Base-by-base conservation (phyloP, 1,284 basidiomycete species). In the Cutaneotrichosporon spelunceum region DNA sequence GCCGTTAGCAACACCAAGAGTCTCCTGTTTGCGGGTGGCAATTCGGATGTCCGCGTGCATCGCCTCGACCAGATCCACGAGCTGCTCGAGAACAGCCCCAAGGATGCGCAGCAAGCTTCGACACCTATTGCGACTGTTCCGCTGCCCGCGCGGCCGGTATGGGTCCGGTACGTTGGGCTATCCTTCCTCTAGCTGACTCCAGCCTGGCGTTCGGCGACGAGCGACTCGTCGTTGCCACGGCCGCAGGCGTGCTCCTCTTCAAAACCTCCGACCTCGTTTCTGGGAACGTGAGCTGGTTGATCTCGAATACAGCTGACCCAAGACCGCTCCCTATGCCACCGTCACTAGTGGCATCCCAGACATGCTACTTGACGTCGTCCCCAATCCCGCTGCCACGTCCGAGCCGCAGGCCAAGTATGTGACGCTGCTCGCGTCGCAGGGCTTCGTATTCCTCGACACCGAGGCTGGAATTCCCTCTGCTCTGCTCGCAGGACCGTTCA, bases 331-430 rank as follows among this genome's bases (percentile, higher is more conserved):
- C n/a, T 73, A 72, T 56, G 62, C 71, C 36, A 65, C 71, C 54
- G 69, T 73, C 64, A 70, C 62, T n/a, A 45, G 66, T 33, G 65
- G 67, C 54, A 75, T 76, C 63, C 78, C 73, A 26, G 62, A 56
- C 53, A 70, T 60, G 34, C 72, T 75, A 26, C 66, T 73, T 49
- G 78, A 73, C 58, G 70, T 82, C n/a, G 68, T 78, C 0, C 79
- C 82, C 10, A 83, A 82, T 61, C 82, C 82, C 4, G 78, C 79
- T 1, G 53, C 53, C 0, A 52, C 68, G 0, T 50, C 55, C 42
- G 75, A 66, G 68, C 72, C 50, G 61, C 63, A 77, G 7, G 70
- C 77, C 7, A 70, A 74, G 5, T 72, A 79, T 30, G 76, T 79
- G 27, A 69, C 79, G 0, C 69, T 78, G 3, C 56, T 83, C 3